These are phyloP conservation scores for Ogataea saltuana DNA, from an alignment of 805 yeast genomes.

Conservation along the genomic window DNA sequence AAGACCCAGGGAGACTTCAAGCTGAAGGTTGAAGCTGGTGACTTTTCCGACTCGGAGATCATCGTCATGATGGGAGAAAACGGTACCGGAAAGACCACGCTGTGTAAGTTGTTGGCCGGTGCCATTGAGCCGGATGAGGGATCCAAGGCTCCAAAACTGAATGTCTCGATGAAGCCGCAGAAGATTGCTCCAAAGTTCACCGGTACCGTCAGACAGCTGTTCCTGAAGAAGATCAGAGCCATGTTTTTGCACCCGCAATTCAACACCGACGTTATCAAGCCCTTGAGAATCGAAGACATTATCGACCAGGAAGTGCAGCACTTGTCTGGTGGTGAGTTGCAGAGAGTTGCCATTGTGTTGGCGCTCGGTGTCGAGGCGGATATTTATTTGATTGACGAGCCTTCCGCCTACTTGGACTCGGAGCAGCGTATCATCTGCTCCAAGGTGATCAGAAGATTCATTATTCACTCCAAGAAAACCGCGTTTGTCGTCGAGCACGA, in stretches of 20 bases:
- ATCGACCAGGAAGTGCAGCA: conserved; percentile 98
- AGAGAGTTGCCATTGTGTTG: conserved; percentile 96
- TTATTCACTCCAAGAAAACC: conserved; percentile 94
- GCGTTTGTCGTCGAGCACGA: conserved; percentile 99
- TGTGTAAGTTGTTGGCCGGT: conserved; percentile 94
- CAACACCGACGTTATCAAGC: conserved; percentile 97
- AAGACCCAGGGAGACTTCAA: conserved; percentile 97
- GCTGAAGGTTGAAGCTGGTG: conserved; percentile 79
- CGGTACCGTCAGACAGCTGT: conserved; percentile 97
- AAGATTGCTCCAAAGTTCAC: conserved; percentile 98
- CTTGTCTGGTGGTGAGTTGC: conserved; percentile 98
- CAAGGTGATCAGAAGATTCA: conserved; percentile 95
- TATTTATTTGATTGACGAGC: conserved; percentile 96
- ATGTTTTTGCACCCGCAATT: conserved; percentile 94
- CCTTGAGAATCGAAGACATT: conserved; percentile 88
- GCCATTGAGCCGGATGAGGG: conserved; percentile 85
- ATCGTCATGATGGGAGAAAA: conserved; percentile 99
- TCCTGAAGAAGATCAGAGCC: conserved; percentile 94
- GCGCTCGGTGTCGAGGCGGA: conserved; percentile 95
- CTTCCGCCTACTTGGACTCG: conserved; percentile 97
- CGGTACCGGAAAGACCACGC: conserved; percentile 99
- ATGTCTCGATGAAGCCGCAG: conserved; percentile 98
- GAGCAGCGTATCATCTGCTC: conserved; percentile 99
- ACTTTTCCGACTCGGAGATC: conserved; percentile 93
- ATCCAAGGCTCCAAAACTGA: conserved; percentile 77